A percentile compares a stretch with the other conserved stretches of the same genome.
phyloP scores from a whole-genome alignment of 140 eudicot species.

The Artemisia princeps region DNA sequence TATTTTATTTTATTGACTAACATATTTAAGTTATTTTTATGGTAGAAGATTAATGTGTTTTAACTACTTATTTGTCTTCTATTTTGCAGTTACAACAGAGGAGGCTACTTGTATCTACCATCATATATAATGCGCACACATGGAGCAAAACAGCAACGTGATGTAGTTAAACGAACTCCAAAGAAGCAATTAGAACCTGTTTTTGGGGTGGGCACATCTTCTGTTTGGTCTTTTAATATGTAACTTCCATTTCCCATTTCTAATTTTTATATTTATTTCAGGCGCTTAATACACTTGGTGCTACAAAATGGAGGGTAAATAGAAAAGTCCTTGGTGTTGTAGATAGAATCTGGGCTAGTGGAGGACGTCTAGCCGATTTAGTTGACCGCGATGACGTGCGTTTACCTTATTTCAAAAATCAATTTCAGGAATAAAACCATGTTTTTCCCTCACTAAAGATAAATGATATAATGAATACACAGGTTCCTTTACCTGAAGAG shows the following conservation, averaged over 20 bases:
- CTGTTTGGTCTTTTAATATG: not conserved
- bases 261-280: constrained; percentile 24
- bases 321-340: constrained; percentile 63
- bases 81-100: constrained; percentile 61
- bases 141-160: constrained; percentile 91
- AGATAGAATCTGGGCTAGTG: constrained; percentile 90
- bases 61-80: not conserved
- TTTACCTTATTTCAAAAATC: not conserved
- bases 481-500: constrained; percentile 75
- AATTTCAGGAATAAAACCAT: not conserved
- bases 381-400: constrained; percentile 93
- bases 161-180: constrained; percentile 60
- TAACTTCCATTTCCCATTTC: not conserved
- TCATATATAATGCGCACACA: constrained; percentile 93
- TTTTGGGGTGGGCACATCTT: constrained; percentile 47
- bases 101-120: constrained; percentile 78
- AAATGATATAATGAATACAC: constrained; percentile 10
- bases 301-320: constrained; percentile 91
- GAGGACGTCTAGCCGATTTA: constrained; percentile 81
- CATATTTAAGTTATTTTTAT: not conserved
- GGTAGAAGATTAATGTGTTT: not conserved
- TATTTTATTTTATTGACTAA: not conserved
- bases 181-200: constrained; percentile 58
- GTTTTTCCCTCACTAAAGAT: too few relatives aligned
- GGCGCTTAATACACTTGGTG: constrained; percentile 94